phyloP scores from a whole-genome alignment of 306 rosid species.

The Cicer chorassanicum region DNA sequence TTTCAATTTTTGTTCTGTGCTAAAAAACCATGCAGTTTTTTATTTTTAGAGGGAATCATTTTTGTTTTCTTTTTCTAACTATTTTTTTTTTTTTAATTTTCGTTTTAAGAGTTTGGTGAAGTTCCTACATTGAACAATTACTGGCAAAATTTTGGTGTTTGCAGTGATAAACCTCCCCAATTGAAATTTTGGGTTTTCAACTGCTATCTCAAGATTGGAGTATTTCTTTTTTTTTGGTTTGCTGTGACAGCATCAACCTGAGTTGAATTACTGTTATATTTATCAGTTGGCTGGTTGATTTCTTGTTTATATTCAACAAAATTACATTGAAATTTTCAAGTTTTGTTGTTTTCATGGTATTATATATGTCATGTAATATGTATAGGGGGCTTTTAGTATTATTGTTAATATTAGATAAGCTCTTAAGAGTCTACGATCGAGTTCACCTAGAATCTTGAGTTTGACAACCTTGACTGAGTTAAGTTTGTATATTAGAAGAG shows the following conservation, averaged over 20 bases:
- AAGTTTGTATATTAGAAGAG: not conserved
- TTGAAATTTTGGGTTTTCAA: not conserved
- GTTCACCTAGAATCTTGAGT: not conserved
- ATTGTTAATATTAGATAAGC: not conserved
- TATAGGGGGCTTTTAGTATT: not conserved
- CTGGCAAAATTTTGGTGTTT: constrained; percentile 2
- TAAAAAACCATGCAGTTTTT: constrained; percentile 3
- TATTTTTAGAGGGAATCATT: not conserved
- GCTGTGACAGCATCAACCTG: not conserved
- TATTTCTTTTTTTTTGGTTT: constrained; percentile 3
- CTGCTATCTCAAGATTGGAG: not conserved
- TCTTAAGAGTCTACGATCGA: not conserved
- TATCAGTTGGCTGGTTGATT: not conserved
- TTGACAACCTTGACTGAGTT: not conserved
- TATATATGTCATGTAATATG: not conserved
- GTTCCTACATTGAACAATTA: not conserved
- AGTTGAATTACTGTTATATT: not conserved
- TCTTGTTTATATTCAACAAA: not conserved
- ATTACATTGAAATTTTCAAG: not conserved
- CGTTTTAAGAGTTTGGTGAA: not conserved
- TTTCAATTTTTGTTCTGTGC: not conserved
- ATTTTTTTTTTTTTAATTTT: not conserved
- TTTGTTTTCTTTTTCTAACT: too few species aligned
- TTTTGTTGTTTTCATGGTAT: not conserved
- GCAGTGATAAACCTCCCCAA: constrained; percentile 1